Evolutionary conservation across 2,329 filamentous ascomycete genomes (phyloP), one percentile per base, ranked within the genome.

Genomic region (Colletotrichum kahawae): DNA sequence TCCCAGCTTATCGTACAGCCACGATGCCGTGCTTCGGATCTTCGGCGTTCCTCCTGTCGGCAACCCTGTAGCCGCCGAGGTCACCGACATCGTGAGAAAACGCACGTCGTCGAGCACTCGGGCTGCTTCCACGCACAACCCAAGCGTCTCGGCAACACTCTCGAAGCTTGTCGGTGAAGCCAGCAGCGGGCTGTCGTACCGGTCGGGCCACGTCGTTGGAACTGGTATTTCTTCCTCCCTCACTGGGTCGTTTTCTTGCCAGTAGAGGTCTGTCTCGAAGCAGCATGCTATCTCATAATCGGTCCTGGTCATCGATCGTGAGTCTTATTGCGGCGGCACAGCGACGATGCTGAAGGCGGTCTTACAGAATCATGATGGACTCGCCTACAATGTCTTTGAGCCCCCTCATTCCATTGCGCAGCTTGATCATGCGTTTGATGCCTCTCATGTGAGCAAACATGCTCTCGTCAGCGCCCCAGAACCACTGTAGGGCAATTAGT

Each of bases 391-490:
- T 70, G 69, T 82, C 79, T 56, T 77, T 76, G n/a, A 82, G 67
- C 10, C 75, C 78, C 7, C 76, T 36, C 16, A 82, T 67, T 29
- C 82, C 81, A 21, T 80, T 79, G 10, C 78, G 75, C 3, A 79
- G 76, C 14, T 70, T 66, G 10, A 83, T 75, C 77, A 83, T 81
- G n/a, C 81, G 79, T 68, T 77, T 78, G 43, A 83, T 78, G 10
- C 82, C 82, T 38, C 76, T 78, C 77, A 83, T 78, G 65, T 83
- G 82, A 27, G 80, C 79, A 56, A 80, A 72, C 76, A 82, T 82
- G 62, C 77, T 81, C 16, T 79, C 79, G 16, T 82, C 81, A 9
- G 79, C 76, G 27, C 82, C 78, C 77, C 76, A 79, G 16, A 77
- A 78, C 79, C 79, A 80, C 71, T 69, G 48, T 9, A 5, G 34